Evolutionary conservation across 1,139 yeast genomes (phyloP).

Genomic region (Taiozyma onychis): DNA sequence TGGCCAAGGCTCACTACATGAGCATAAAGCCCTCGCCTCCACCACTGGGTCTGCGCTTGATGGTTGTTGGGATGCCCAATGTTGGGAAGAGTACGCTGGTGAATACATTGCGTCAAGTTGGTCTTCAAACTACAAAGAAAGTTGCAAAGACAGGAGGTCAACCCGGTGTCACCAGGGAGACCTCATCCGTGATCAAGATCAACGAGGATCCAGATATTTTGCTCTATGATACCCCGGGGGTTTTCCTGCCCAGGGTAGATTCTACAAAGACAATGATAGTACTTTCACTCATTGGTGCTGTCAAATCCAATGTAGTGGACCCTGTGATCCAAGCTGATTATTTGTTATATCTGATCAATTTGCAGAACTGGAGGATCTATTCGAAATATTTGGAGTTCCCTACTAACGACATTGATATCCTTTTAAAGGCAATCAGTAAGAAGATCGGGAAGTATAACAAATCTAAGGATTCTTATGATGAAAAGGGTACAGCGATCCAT

Average conservation of each 20-base stretch:
- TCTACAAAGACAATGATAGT: conserved; percentile 69
- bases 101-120: conserved; percentile 58
- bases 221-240: conserved; percentile 91
- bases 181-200: conserved; percentile 72
- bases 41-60: conserved; percentile 71
- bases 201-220: conserved; percentile 58
- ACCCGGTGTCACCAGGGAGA: conserved; percentile 85
- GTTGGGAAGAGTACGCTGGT: conserved; percentile 95
- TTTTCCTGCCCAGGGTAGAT: conserved; percentile 71
- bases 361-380: conserved; percentile 39
- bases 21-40: conserved; percentile 53
- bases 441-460: conserved; percentile 20
- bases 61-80: conserved; percentile 94
- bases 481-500: conserved; percentile 57
- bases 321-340: conserved; percentile 88
- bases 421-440: conserved; percentile 51
- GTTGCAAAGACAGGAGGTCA: conserved; percentile 85
- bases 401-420: conserved; percentile 65
- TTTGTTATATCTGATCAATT: conserved; percentile 65
- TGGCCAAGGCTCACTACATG: conserved; percentile 39
- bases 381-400: conserved; percentile 48
- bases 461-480: conserved; percentile 36
- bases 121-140: conserved; percentile 35
- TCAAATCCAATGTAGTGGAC: conserved; percentile 66
- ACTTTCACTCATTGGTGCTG: conserved; percentile 70